Evolutionary conservation across 441 rosid genomes (phyloP).

Genomic region (Kokia cookei): DNA sequence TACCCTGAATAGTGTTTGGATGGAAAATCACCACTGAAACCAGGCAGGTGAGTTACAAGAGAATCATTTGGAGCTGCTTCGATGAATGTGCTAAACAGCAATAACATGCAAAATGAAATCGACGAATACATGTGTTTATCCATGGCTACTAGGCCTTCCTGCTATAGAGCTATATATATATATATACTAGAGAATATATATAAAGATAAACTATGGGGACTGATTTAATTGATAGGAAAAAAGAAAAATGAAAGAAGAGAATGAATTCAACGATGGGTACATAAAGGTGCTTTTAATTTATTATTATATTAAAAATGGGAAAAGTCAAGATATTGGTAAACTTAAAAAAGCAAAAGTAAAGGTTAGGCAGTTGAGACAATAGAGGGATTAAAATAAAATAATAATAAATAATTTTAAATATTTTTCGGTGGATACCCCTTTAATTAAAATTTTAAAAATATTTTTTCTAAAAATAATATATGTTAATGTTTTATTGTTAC

Average conservation of each 20-base stretch:
- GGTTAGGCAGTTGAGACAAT: neutral
- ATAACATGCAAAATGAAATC: slow-evolving; percentile 13
- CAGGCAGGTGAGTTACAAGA: slow-evolving; percentile 42
- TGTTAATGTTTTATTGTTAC: too few species aligned
- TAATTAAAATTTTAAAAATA: too few species aligned
- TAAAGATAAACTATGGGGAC: neutral
- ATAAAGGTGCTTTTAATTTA: neutral
- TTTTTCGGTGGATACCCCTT: too few species aligned
- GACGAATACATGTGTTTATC: slow-evolving; percentile 1
- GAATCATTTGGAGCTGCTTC: slow-evolving; percentile 29
- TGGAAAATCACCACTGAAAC: slow-evolving; percentile 45
- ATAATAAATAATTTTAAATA: too few species aligned
- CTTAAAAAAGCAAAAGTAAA: neutral
- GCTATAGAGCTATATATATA: neutral
- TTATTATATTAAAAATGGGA: neutral
- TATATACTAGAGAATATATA: neutral
- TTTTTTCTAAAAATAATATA: too few species aligned
- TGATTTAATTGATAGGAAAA: neutral
- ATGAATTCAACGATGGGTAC: neutral
- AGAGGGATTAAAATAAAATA: neutral
- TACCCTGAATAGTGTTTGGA: slow-evolving; percentile 57
- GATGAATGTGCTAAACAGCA: neutral
- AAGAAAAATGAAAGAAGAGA: neutral
- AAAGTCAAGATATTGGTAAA: neutral
- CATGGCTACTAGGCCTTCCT: slow-evolving; percentile 4